Evolutionary conservation across 78 protist genomes (phyloP), one percentile per base, ranked within the genome.

Genomic region (Speleostelium caveatum): DNA sequence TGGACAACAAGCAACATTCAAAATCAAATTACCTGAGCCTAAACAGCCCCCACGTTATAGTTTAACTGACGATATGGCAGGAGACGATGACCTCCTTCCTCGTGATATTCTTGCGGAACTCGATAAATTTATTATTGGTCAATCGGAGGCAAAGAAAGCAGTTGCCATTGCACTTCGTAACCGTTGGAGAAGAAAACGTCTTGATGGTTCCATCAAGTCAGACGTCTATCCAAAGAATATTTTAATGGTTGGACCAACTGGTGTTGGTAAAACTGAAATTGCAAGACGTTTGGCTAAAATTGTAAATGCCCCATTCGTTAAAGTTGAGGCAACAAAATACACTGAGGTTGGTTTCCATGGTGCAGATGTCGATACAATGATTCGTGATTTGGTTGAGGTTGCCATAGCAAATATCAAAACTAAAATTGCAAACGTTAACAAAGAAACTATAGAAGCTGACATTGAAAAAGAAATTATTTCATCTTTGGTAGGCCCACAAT

Each of bases 271-370:
- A 77, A 97, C 98, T 6, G 99, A 97, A 67, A 83, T 97, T 24
- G 97, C 99, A 1, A 32, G 99, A 12, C 73, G 99, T n/a, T 75
- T 97, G 24, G 98, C 99, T 14, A 96, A 95, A 59, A 60, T 97
- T 28, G 66, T 95, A 10, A 86, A 93, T 22, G 96, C 97, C 2
- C 99, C 99, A 19, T 97, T 97, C 68, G 61, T 97, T 59, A 97
- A 97, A 69, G 98, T 97, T 5, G 99, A 97, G 32, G 99, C 99
- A 3, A 97, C 99, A 0, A 97, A 96, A 86, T 97, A 89, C 80
- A 97, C 99, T 5, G 98, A 96, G 19, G 97, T 97, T 21, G 99
- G 99, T 26, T 96, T 75, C 89, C 95, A 95, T 53, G 98, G 98
- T 59, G 72, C 96, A 39, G 97, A 96, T 33, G 98, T 96, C 0